Percentiles rank a stretch among this genome's conserved stretches.
Conservation (phyloP, 345 rosid species). For the Trapa incisa region DNA sequence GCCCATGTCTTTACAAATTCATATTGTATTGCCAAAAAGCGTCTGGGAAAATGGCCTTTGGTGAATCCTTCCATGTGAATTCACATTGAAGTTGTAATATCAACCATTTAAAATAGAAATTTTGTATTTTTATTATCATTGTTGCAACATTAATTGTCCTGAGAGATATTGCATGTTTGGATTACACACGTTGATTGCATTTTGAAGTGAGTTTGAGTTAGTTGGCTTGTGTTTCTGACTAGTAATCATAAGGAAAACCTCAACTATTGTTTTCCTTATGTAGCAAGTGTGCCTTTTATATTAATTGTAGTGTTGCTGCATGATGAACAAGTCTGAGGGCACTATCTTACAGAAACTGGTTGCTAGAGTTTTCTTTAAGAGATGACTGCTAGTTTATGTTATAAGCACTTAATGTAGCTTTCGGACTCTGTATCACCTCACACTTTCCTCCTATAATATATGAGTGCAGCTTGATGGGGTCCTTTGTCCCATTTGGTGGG, state of each 20-base stretch:
- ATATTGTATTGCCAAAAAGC: neutral
- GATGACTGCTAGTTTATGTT: neutral
- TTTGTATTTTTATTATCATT: neutral
- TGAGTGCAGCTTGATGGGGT: conserved; percentile 69
- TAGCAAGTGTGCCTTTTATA: neutral
- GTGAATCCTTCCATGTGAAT: neutral
- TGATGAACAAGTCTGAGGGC: neutral
- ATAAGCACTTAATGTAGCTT: neutral
- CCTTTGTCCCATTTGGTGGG: conserved; percentile 86
- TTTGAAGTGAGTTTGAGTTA: neutral
- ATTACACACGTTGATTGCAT: neutral
- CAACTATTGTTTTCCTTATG: neutral
- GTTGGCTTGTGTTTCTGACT: neutral
- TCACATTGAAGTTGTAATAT: too few species aligned
- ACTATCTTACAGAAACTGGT: neutral
- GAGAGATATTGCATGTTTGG: neutral
- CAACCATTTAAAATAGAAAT: too few species aligned
- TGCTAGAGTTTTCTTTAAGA: neutral
- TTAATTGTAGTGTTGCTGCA: neutral
- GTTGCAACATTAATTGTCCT: neutral
- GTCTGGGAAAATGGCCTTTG: neutral
- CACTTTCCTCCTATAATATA: neutral
- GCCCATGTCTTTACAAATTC: neutral
- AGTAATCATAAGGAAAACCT: neutral
- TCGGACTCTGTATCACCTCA: neutral